Evolutionary conservation across 805 yeast species (phyloP), one percentile per base, ranked within the genome.

Genomic region (Ogataea chonburiensis): DNA sequence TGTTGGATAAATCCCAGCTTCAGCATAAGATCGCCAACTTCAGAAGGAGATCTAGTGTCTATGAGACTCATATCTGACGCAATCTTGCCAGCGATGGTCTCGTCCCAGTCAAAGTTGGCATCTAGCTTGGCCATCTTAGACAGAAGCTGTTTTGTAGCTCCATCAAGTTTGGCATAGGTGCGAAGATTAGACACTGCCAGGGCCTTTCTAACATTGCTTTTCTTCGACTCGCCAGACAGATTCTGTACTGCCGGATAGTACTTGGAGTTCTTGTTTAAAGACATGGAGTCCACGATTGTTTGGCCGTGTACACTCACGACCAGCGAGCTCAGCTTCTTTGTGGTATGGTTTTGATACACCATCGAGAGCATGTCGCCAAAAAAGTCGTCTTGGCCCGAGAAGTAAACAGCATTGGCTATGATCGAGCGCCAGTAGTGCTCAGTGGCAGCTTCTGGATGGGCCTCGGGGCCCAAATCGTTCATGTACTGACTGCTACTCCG

Each of bases 231-330:
- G 0, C 65, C 64, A 0, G 70, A 55, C 29, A 91, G 63, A 50
- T 86, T 87, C 50, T 79, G 75, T 47, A 89, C 75, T 1, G 95
- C 93, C 1, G 84, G 88, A 63, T 73, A 86, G 56, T 78, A 91
- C 33, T 82, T 69, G 2, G 96, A 86, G 29, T 70, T 61, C 0
- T 66, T 52, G 28, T 70, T 73, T 8, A 85, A 56, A 3, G 85
- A 75, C 50, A 87, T 60, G 14, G 79, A 68, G 19, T 71, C 68
- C 47, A 75, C 75, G 18, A 74, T 68, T 3, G 81, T 67, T 24
- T 77, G 71, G 0, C 97, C 98, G 44, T 77, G 79, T 38, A 71
- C 73, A 17, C 84, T 77, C 17, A 84, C 47, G 15, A 82, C 60
- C 3, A 77, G 64, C 3, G 81, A 69, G 37, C 75, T 68, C n/a